Base-by-base conservation (phyloP, 352 stramenopile genomes). In the Phytophthora multivora region DNA sequence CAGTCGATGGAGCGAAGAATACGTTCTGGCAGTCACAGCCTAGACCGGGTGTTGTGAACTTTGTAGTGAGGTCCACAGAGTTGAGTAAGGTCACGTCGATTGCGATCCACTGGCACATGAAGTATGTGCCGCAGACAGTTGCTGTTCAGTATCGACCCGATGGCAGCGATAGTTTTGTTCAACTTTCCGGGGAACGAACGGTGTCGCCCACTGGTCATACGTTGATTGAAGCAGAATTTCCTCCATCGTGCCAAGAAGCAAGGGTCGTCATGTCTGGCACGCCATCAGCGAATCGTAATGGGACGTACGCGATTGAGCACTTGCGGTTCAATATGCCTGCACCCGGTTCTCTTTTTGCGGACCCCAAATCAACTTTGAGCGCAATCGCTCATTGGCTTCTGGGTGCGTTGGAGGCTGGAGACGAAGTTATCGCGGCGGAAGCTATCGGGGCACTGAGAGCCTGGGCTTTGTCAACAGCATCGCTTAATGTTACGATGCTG, bases 1-100 rank as follows among this genome's bases (percentile, higher is more conserved):
- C 82, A 0, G 59, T 95, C 5, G 78, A 96, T 68, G 74, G 68
- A 21, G 57, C 53, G 12, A 68, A 88, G 1, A 68, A 57, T 10
- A 89, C 82, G n/a, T 93, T 79, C 36, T 96, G 88, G 88, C 79
- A 91, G 46, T 93, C 88, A 9, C 73, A 88, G 40, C 66, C 69
- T 18, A 65, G 61, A 33, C 84, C 65, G 1, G 84, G 86, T 0
- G 43, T 71, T 16, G 82, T 86, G 19, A 70, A 82, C 35, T 86
- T 88, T 52, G 68, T 51, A 10, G 51, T 96, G 19, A 71, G 64
- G 4, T 62, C 74, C 15, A 28, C 53, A 0, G 68, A 86, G 4
- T 36, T 87, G 35, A 59, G 42, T 2, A 73, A 75, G 3, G 72
- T 91, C 13, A 87, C 77, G 3, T 91, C 83, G 6, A 79, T 96